A percentile compares a stretch with the other conserved stretches of the same genome.
These are phyloP conservation scores for Brassica juncea DNA, from an alignment of 345 rosid genomes.

Conservation along the genomic window DNA sequence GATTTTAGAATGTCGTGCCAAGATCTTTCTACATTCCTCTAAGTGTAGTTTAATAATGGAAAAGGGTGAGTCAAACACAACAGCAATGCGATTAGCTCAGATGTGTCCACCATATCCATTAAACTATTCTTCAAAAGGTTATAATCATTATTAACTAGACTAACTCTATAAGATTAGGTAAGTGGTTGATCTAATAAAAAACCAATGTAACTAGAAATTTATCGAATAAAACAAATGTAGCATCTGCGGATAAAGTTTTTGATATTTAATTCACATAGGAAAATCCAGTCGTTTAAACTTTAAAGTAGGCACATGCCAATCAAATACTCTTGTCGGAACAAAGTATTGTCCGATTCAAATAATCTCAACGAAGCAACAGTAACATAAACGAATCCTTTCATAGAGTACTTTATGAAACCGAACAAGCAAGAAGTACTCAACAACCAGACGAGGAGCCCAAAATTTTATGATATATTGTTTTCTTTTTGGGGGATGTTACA, in stretches of 20 bases:
- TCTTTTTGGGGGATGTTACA: background rate
- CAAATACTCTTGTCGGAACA: constrained; percentile 1
- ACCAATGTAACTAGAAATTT: background rate
- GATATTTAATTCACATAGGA: background rate
- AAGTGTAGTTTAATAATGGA: background rate
- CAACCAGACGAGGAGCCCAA: constrained; percentile 1
- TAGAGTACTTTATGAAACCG: background rate
- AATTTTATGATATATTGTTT: constrained; percentile 4
- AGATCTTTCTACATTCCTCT: background rate
- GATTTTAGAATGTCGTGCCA: background rate
- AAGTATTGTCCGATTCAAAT: constrained; percentile 4
- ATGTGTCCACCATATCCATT: constrained; percentile 12
- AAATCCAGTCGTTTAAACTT: background rate
- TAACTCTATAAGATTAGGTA: background rate
- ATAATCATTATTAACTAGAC: background rate
- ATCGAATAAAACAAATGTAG: background rate
- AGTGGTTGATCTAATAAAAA: background rate
- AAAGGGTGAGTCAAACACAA: constrained; percentile 16
- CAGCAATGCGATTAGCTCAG: constrained; percentile 18
- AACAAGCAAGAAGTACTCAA: constrained; percentile 17
- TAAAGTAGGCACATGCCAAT: background rate
- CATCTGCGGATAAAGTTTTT: background rate
- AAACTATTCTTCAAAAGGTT: background rate
- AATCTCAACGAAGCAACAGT: constrained; percentile 29
- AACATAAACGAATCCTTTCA: constrained; percentile 19